These are phyloP conservation scores for Letharia lupina DNA, from an alignment of 495 filamentous ascomycete species.

Conservation along the genomic window DNA sequence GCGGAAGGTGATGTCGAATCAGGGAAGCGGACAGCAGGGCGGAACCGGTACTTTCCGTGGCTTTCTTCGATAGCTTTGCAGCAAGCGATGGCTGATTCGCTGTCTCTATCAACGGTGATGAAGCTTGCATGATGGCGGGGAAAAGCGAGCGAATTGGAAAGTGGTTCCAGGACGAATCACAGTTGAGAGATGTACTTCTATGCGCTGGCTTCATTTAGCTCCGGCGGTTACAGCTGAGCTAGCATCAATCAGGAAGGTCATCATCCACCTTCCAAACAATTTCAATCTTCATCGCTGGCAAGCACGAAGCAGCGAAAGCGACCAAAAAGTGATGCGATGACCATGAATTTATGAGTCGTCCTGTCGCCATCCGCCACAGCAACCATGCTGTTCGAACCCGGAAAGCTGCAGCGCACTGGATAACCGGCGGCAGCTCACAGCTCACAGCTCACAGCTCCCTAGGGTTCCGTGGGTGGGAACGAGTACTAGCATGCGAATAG, in stretches of 20 bases:
- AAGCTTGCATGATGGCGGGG: slow-evolving; percentile 6
- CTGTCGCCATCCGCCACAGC: not conserved
- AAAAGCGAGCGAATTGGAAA: slow-evolving; percentile 17
- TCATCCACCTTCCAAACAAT: not conserved
- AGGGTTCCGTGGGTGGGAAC: not conserved
- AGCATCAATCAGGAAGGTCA: slow-evolving; percentile 8
- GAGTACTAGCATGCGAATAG: not conserved
- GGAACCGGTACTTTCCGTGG: slow-evolving; percentile 4
- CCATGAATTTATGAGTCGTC: not conserved
- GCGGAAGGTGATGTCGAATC: slow-evolving; percentile 12
- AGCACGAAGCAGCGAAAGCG: not conserved
- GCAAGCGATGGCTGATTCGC: slow-evolving; percentile 7
- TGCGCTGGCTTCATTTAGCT: slow-evolving; percentile 20
- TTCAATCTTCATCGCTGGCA: not conserved
- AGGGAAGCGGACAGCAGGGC: slow-evolving; percentile 7
- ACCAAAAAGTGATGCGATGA: not conserved
- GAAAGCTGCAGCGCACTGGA: not conserved
- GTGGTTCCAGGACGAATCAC: slow-evolving; percentile 3
- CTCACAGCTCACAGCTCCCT: not conserved
- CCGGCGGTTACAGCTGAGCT: slow-evolving; percentile 19
- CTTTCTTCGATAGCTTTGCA: slow-evolving; percentile 1
- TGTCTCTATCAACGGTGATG: not conserved
- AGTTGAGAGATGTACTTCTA: slow-evolving; percentile 4
- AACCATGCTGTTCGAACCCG: not conserved
- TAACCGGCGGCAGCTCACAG: not conserved